Percentiles rank a stretch among this genome's conserved stretches.
Conservation (phyloP, 805 yeast genomes). For the Ogataea naganishii region DNA sequence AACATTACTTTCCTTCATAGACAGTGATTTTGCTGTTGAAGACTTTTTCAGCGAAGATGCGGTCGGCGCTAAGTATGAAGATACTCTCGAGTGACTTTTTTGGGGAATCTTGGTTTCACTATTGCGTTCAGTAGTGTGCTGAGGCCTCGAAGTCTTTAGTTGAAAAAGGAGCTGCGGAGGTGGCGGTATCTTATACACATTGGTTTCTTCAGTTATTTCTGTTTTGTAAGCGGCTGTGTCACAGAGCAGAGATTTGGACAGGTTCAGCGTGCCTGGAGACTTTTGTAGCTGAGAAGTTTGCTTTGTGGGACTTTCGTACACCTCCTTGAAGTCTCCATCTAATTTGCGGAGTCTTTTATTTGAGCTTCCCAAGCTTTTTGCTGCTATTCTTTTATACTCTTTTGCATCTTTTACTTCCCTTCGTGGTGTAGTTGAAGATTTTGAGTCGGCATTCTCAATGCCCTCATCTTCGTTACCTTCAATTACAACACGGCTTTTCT, state of each 20-base stretch:
- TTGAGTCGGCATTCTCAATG: background rate
- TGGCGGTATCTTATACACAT: background rate
- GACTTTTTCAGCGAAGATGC: background rate
- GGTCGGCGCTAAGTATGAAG: conserved; percentile 7
- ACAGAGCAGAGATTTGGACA: background rate
- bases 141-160: too few relatives aligned
- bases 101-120: too few relatives aligned
- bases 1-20: conserved; percentile 7
- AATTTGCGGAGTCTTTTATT: conserved; percentile 18
- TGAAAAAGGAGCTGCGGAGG: background rate
- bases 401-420: conserved; percentile 7
- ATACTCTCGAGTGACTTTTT: conserved; percentile 5
- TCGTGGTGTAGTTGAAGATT: background rate
- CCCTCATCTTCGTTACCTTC: too few relatives aligned
- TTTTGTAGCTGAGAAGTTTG: conserved; percentile 13
- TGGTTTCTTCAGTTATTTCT: background rate
- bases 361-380: conserved; percentile 18
- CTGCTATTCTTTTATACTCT: conserved; percentile 17
- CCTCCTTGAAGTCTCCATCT: conserved; percentile 19
- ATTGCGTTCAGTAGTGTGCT: too few relatives aligned
- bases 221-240: background rate
- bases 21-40: conserved; percentile 11
- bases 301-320: conserved; percentile 21
- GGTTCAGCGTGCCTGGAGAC: conserved; percentile 3
- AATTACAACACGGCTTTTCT: too few relatives aligned